phyloP scores from a whole-genome alignment of 1,139 yeast species.

The Scheffersomyces lignicola region DNA sequence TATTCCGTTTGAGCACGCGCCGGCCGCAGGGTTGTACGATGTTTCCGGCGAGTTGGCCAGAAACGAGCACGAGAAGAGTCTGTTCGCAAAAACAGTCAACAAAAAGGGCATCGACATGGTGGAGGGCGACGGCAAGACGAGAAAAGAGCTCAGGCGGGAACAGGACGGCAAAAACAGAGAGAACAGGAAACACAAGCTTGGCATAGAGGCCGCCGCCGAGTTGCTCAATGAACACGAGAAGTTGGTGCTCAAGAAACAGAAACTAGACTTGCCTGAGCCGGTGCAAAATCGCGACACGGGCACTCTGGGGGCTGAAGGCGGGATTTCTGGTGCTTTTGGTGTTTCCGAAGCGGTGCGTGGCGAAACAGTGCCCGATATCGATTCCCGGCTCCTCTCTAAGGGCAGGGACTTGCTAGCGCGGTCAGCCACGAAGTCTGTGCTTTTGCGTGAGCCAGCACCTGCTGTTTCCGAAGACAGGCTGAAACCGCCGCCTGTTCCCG shows the following conservation, averaged over 20 bases:
- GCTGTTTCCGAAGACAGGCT: not conserved
- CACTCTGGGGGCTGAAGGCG: not conserved
- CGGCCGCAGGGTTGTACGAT: slow-evolving; percentile 70
- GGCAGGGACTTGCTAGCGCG: slow-evolving; percentile 21
- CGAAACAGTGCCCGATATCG: slow-evolving; percentile 21
- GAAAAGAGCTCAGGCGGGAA: slow-evolving; percentile 26
- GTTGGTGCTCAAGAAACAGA: slow-evolving; percentile 10
- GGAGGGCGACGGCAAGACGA: slow-evolving; percentile 36
- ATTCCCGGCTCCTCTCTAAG: slow-evolving; percentile 28
- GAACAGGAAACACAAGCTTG: slow-evolving; percentile 14
- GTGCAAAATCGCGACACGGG: slow-evolving; percentile 8
- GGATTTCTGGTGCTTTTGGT: not conserved
- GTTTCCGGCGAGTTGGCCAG: slow-evolving; percentile 53
- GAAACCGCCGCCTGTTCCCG: not conserved
- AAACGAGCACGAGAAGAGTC: slow-evolving; percentile 37
- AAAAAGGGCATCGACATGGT: slow-evolving; percentile 48
- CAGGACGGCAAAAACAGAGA: slow-evolving; percentile 18
- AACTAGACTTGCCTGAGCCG: slow-evolving; percentile 12
- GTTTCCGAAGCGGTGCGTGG: not conserved
- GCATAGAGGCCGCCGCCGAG: slow-evolving; percentile 37
- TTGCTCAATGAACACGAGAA: slow-evolving; percentile 16
- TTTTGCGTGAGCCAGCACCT: slow-evolving; percentile 11
- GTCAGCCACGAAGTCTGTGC: slow-evolving; percentile 17
- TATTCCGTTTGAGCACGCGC: slow-evolving; percentile 76
- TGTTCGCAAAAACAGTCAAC: slow-evolving; percentile 49